phyloP scores from a whole-genome alignment of 805 yeast genomes.

The Priceomyces carsonii region DNA sequence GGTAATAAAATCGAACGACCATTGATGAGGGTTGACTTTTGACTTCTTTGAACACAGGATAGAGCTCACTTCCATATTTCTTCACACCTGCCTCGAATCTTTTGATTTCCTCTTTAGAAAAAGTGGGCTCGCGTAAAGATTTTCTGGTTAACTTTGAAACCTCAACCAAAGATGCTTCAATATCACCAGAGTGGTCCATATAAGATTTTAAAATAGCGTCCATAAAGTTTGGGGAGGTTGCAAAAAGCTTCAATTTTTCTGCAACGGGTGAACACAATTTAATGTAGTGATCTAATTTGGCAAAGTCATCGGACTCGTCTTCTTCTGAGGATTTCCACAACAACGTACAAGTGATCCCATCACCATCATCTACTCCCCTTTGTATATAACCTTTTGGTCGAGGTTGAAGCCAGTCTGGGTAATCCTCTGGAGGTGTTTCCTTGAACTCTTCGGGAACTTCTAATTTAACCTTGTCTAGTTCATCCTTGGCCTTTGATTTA shows the following conservation, averaged over 20 bases:
- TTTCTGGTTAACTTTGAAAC: slow-evolving; percentile 54
- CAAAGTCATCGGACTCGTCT: slow-evolving; percentile 26
- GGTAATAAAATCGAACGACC: slow-evolving; percentile 83
- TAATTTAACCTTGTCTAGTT: slow-evolving; percentile 25
- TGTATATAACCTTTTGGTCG: slow-evolving; percentile 80
- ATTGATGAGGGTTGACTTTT: slow-evolving; percentile 70
- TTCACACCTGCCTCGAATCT: slow-evolving; percentile 75
- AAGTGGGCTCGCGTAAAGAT: slow-evolving; percentile 73
- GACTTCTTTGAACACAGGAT: slow-evolving; percentile 71
- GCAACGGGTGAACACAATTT: slow-evolving; percentile 59
- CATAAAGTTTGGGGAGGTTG: slow-evolving; percentile 76
- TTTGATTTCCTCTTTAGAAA: slow-evolving; percentile 60
- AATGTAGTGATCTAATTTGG: slow-evolving; percentile 54
- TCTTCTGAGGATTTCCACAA: slow-evolving; percentile 59
- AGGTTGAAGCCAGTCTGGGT: slow-evolving; percentile 76
- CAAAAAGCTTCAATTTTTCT: slow-evolving; percentile 48
- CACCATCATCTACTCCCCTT: slow-evolving; percentile 70
- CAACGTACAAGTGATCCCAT: slow-evolving; percentile 53
- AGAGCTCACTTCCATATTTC: slow-evolving; percentile 74
- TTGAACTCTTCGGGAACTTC: slow-evolving; percentile 50
- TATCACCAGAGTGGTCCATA: slow-evolving; percentile 52
- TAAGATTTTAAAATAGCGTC: slow-evolving; percentile 67
- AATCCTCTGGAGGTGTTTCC: slow-evolving; percentile 43
- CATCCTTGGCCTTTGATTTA: slow-evolving; percentile 18
- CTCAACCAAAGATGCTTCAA: slow-evolving; percentile 45